These are phyloP conservation scores for Agaricus bisporus DNA, from an alignment of 768 basidiomycete genomes.

Conservation along the genomic window DNA sequence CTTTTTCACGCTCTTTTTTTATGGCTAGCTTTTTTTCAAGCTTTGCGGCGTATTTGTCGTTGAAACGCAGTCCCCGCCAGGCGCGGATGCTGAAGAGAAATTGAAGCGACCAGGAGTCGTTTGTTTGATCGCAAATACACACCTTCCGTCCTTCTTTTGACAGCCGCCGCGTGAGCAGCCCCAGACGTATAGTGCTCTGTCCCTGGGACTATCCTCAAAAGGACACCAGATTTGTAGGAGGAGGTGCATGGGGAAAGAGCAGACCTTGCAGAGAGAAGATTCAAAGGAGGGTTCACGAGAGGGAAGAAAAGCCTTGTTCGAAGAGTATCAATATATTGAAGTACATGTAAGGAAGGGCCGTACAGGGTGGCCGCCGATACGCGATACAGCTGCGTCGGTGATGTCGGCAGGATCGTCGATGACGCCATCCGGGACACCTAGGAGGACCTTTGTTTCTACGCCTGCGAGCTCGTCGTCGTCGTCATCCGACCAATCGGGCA, in stretches of 20 bases:
- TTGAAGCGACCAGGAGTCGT: background rate
- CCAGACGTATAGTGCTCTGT: conserved; percentile 83
- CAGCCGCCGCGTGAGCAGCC: conserved; percentile 67
- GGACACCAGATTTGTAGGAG: conserved; percentile 90
- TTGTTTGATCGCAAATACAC: background rate
- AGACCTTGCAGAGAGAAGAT: conserved; percentile 67
- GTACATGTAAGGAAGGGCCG: conserved; percentile 50
- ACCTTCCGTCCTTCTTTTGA: conserved; percentile 77
- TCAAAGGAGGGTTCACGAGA: conserved; percentile 53
- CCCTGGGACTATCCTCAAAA: conserved; percentile 77
- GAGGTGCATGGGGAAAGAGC: conserved; percentile 71
- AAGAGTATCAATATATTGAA: conserved; percentile 36
- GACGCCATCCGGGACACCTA: conserved; percentile 77
- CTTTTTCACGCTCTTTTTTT: conserved; percentile 31
- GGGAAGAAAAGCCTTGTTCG: conserved; percentile 65
- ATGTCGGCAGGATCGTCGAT: conserved; percentile 54
- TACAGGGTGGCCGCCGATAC: conserved; percentile 89
- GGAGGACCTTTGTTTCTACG: conserved; percentile 65
- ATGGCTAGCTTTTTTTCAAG: conserved; percentile 49
- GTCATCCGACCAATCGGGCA: conserved; percentile 76
- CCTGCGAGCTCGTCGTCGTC: conserved; percentile 55
- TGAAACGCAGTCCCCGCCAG: conserved; percentile 71
- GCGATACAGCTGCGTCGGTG: conserved; percentile 76
- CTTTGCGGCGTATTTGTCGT: conserved; percentile 70
- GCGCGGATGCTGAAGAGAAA: conserved; percentile 58